A percentile compares a stretch with the other conserved stretches of the same genome.
Conservation (phyloP, 805 yeast genomes). For the Zygoascus biomembranicola region DNA sequence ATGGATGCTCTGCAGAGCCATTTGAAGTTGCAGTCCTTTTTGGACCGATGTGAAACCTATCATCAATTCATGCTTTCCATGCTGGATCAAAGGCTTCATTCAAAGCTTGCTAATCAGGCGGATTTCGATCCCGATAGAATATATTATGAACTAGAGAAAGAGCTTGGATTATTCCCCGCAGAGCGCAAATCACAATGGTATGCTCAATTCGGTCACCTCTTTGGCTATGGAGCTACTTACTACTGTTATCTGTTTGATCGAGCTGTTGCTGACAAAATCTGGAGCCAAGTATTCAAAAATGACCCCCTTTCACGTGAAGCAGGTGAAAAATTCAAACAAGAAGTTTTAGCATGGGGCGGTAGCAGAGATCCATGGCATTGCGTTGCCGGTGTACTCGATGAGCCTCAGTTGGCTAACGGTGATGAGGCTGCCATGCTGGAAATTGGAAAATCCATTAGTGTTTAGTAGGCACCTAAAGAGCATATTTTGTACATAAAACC, state of each 20-base stretch:
- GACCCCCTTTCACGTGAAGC: conserved; percentile 64
- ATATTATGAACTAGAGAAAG: conserved; percentile 58
- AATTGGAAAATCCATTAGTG: conserved; percentile 4
- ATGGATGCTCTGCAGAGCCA: conserved; percentile 40
- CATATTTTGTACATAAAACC: not conserved
- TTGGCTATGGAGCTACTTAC: conserved; percentile 89
- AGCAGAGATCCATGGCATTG: conserved; percentile 83
- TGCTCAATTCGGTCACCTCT: conserved; percentile 87
- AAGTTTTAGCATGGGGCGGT: conserved; percentile 89
- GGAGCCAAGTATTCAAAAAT: conserved; percentile 60
- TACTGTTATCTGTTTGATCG: conserved; percentile 87
- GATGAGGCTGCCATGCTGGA: conserved; percentile 54
- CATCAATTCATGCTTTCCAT: conserved; percentile 87
- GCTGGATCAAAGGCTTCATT: conserved; percentile 75
- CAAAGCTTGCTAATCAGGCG: conserved; percentile 23
- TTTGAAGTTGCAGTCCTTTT: conserved; percentile 42
- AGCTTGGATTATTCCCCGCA: conserved; percentile 58
- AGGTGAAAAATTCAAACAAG: conserved; percentile 67
- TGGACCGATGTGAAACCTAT: conserved; percentile 66
- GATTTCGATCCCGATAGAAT: conserved; percentile 49
- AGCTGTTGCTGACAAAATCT: conserved; percentile 81
- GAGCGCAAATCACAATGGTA: conserved; percentile 69
- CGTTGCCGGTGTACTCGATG: conserved; percentile 68
- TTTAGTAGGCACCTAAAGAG: not conserved
- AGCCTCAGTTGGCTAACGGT: conserved; percentile 52